These are phyloP conservation scores for Mycena metata DNA, from an alignment of 768 basidiomycete genomes.

Conservation along the genomic window DNA sequence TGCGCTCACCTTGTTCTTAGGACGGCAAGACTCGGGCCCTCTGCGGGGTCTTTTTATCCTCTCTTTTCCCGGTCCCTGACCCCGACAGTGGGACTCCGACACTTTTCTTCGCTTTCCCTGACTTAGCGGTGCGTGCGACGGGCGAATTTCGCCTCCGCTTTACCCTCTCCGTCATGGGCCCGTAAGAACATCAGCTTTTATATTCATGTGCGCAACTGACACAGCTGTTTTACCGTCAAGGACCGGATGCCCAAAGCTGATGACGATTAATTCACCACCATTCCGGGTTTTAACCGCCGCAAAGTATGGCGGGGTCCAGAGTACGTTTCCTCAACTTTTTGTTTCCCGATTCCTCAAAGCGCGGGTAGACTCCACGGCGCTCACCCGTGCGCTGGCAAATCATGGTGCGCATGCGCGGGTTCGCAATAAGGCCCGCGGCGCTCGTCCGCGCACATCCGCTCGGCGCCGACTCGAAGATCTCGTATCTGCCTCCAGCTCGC, in stretches of 20 bases:
- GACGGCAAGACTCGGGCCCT: slow-evolving; percentile 3
- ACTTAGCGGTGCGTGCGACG: slow-evolving; percentile 13
- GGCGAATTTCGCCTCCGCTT: slow-evolving; percentile 7
- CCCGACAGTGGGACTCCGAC: not conserved
- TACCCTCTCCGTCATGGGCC: not conserved
- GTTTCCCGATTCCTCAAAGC: not conserved
- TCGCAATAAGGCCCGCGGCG: slow-evolving; percentile 4
- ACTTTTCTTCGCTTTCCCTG: slow-evolving; percentile 15
- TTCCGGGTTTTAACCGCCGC: slow-evolving; percentile 7
- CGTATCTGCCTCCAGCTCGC: not conserved
- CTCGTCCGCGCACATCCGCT: not conserved
- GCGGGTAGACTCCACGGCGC: not conserved
- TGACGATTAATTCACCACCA: not conserved
- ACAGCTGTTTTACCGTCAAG: not conserved
- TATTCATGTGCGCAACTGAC: not conserved
- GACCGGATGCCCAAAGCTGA: not conserved
- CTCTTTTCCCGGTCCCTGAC: not conserved
- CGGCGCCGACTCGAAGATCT: too few relatives aligned
- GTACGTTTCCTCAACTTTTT: slow-evolving; percentile 4
- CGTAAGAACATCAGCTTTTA: not conserved
- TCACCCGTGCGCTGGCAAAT: not conserved
- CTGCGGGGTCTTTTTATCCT: not conserved
- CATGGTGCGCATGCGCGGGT: not conserved
- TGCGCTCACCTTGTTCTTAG: not conserved
- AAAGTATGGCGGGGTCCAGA: slow-evolving; percentile 10